These are phyloP conservation scores for Vaccinium macrocarpon DNA, from an alignment of 148 eudicot genomes.

Conservation along the genomic window DNA sequence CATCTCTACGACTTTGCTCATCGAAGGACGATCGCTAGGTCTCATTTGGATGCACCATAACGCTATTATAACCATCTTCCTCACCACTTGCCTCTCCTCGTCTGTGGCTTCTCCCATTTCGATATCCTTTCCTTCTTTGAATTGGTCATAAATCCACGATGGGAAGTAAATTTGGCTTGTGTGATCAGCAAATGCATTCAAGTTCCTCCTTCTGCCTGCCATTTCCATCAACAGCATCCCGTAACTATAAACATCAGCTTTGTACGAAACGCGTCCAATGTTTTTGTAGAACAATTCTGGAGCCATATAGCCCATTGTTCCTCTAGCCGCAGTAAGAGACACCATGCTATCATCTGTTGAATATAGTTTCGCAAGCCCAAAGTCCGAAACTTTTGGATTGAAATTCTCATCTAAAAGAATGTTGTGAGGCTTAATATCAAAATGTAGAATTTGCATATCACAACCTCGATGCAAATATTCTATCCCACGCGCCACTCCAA, in stretches of 20 bases:
- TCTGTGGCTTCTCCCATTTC: not conserved
- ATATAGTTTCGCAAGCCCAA: slow-evolving; percentile 25
- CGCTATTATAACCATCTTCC: slow-evolving; percentile 2
- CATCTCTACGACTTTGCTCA: slow-evolving; percentile 15
- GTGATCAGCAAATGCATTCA: not conserved
- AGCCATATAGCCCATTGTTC: slow-evolving; percentile 5
- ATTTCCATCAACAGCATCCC: not conserved
- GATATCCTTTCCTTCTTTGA: not conserved
- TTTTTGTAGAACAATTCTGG: not conserved
- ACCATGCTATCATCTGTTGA: slow-evolving; percentile 13
- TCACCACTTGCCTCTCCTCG: not conserved
- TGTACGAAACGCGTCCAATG: not conserved
- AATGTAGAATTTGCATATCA: slow-evolving; percentile 27
- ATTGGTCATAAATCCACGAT: not conserved
- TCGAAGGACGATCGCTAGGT: not conserved
- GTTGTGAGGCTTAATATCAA: not conserved
- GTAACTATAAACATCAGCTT: not conserved
- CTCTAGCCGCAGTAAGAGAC: slow-evolving; percentile 13
- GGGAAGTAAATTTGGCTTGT: not conserved
- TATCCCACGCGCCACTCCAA: slow-evolving; percentile 24
- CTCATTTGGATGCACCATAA: slow-evolving; percentile 16
- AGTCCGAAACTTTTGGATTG: slow-evolving; percentile 25
- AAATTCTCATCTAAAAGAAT: slow-evolving; percentile 11
- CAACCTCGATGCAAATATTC: slow-evolving; percentile 28
- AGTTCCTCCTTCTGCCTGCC: not conserved